Percentiles rank a stretch among this genome's conserved stretches.
Evolutionary conservation across 441 rosid species (phyloP).

Genomic region (Euphorbia celastroides): DNA sequence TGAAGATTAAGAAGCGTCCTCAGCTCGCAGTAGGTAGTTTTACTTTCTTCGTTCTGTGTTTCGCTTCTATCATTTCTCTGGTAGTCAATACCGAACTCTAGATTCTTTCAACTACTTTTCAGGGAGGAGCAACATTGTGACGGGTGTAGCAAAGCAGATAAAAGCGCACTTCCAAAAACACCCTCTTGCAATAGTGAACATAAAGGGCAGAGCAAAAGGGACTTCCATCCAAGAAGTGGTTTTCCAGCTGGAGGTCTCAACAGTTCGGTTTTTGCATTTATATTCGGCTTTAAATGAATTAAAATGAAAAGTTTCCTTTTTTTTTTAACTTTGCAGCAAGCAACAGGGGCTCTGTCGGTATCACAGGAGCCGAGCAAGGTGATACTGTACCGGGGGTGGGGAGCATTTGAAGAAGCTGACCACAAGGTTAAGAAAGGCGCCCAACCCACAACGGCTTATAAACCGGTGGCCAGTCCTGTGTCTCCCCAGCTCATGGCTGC

Average conservation of each 20-base stretch:
- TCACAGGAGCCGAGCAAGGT: constrained; percentile 95
- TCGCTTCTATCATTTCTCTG: background rate
- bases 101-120: constrained; percentile 10
- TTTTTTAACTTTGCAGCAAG: constrained; percentile 46
- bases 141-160: constrained; percentile 73
- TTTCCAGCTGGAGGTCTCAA: constrained; percentile 69
- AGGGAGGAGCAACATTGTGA: constrained; percentile 85
- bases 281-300: background rate
- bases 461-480: constrained; percentile 29
- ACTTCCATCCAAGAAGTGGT: constrained; percentile 91
- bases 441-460: constrained; percentile 15
- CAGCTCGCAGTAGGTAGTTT: constrained; percentile 59
- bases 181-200: constrained; percentile 82
- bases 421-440: constrained; percentile 16
- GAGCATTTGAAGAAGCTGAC: constrained; percentile 48
- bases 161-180: constrained; percentile 65
- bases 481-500: constrained; percentile 80
- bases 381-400: constrained; percentile 91
- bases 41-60: background rate
- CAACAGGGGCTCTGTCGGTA: constrained; percentile 72
- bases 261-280: background rate
- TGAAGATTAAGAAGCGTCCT: constrained; percentile 59
- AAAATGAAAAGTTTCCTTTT: background rate
- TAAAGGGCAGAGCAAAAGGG: constrained; percentile 94
- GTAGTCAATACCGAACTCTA: background rate